Percentiles rank a stretch among this genome's conserved stretches.
phyloP scores from a whole-genome alignment of 2,329 filamentous ascomycete species.

The Ustulina deusta region DNA sequence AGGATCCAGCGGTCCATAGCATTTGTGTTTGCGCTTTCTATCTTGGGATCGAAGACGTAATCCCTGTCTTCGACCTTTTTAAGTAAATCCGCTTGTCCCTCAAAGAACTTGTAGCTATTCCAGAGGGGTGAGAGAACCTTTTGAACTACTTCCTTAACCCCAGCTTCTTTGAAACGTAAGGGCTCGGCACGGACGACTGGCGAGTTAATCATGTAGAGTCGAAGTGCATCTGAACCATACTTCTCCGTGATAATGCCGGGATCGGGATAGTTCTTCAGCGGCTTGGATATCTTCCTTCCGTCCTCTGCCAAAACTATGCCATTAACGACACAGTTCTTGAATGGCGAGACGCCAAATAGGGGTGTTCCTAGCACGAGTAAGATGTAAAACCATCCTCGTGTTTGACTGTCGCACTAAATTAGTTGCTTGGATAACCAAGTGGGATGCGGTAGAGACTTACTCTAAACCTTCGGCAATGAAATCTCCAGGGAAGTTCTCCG shows the following conservation, averaged over 20 bases:
- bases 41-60: constrained; percentile 81
- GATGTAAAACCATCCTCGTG: constrained; percentile 96
- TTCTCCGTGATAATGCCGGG: constrained; percentile 84
- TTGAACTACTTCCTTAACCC: constrained; percentile 94
- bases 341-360: constrained; percentile 85
- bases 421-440: background rate
- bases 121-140: constrained; percentile 91
- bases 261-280: constrained; percentile 95
- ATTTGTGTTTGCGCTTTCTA: constrained; percentile 82
- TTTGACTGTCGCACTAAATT: constrained; percentile 65
- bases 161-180: constrained; percentile 88
- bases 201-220: constrained; percentile 96
- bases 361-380: constrained; percentile 88
- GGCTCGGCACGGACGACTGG: constrained; percentile 93
- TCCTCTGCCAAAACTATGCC: constrained; percentile 94
- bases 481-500: constrained; percentile 86
- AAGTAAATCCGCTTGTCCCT: constrained; percentile 84
- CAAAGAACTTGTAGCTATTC: constrained; percentile 98
- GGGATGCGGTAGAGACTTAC: constrained; percentile 61
- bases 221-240: constrained; percentile 91
- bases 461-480: constrained; percentile 95
- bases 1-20: constrained; percentile 98
- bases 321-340: constrained; percentile 97
- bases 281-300: constrained; percentile 99
- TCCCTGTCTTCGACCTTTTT: constrained; percentile 86